A percentile compares a stretch with the other conserved stretches of the same genome.
Conservation (phyloP, 371 early-diverging fungal genomes). For the Actinomortierella wolfii region DNA sequence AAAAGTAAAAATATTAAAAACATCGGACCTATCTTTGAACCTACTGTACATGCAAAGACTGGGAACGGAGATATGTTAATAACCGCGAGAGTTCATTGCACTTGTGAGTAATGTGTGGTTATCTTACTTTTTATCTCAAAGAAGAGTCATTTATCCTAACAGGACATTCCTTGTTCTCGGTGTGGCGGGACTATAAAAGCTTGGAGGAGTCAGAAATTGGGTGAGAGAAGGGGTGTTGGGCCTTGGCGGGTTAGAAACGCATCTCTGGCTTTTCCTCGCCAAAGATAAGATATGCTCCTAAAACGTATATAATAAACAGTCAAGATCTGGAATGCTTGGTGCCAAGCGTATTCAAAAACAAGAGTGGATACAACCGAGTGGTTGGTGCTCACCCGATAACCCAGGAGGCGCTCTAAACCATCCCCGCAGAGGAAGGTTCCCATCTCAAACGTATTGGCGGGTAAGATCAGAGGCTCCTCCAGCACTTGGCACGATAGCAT, state of each 20-base stretch:
- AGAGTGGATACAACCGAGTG: neutral
- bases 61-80: too few relatives aligned
- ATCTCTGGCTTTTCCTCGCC: slow-evolving; percentile 2
- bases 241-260: slow-evolving; percentile 4
- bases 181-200: neutral
- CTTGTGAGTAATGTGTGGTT: too few relatives aligned
- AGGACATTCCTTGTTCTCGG: neutral
- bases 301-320: neutral
- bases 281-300: slow-evolving; percentile 5
- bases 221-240: neutral
- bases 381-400: slow-evolving; percentile 1
- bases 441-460: slow-evolving; percentile 1
- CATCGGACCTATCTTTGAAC: too few relatives aligned
- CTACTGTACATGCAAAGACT: too few relatives aligned
- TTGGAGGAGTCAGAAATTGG: neutral
- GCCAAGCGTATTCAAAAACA: neutral
- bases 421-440: neutral
- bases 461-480: slow-evolving; percentile 4
- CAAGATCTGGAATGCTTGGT: neutral
- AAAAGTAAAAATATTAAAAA: too few relatives aligned
- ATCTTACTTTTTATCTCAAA: too few relatives aligned
- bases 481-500: slow-evolving; percentile 1
- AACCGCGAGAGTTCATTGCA: too few relatives aligned
- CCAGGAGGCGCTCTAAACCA: neutral
- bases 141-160: too few relatives aligned